Evolutionary conservation across 1,284 basidiomycete species (phyloP).

Genomic region (Pseudozyma sp.): DNA sequence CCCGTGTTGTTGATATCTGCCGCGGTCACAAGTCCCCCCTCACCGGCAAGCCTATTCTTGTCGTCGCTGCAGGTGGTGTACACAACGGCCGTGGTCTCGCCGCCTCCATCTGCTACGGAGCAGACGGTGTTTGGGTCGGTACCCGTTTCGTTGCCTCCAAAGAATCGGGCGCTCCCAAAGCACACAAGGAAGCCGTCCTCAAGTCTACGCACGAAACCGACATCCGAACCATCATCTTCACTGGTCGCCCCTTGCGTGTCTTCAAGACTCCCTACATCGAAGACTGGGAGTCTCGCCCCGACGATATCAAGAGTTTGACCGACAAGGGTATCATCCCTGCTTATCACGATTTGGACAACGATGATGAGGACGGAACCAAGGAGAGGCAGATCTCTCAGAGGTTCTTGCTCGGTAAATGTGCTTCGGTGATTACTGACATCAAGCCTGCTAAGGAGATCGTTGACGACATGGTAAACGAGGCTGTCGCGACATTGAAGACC

Average conservation of each 20-base stretch:
- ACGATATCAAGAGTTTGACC: slow-evolving; percentile 64
- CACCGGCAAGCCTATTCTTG: slow-evolving; percentile 61
- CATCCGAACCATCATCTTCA: slow-evolving; percentile 64
- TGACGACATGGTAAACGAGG: slow-evolving; percentile 62
- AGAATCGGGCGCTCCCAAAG: slow-evolving; percentile 60
- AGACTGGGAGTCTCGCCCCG: slow-evolving; percentile 63
- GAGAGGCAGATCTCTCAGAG: slow-evolving; percentile 50
- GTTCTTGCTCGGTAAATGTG: slow-evolving; percentile 67
- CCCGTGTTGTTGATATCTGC: slow-evolving; percentile 60
- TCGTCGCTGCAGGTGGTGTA: slow-evolving; percentile 62
- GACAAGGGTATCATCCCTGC: slow-evolving; percentile 61
- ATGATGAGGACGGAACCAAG: slow-evolving; percentile 60
- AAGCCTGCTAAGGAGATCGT: slow-evolving; percentile 62
- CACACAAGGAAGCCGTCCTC: slow-evolving; percentile 64
- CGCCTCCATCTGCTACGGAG: slow-evolving; percentile 58
- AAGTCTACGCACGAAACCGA: slow-evolving; percentile 64
- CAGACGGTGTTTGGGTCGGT: slow-evolving; percentile 71
- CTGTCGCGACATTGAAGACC: slow-evolving; percentile 46
- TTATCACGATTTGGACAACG: slow-evolving; percentile 62
- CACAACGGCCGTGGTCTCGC: slow-evolving; percentile 60
- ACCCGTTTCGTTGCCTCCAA: slow-evolving; percentile 83
- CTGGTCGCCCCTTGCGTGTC: slow-evolving; percentile 82
- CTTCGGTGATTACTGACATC: slow-evolving; percentile 73
- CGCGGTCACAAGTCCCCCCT: slow-evolving; percentile 58
- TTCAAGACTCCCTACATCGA: slow-evolving; percentile 57